phyloP scores from a whole-genome alignment of 2,329 filamentous ascomycete species.

The Alternaria rosae region DNA sequence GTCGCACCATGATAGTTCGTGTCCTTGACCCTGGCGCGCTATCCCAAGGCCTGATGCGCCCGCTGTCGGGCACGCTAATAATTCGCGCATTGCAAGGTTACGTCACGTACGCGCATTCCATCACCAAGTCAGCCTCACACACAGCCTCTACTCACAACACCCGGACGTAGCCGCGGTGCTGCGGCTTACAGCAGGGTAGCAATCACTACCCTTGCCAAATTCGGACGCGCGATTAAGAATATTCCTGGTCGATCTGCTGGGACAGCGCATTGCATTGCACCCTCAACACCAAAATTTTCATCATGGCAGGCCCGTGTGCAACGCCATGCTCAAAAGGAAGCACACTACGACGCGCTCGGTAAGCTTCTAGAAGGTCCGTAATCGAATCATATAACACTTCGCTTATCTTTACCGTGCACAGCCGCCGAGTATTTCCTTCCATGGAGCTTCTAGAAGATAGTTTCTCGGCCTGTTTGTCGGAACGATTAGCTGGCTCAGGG shows the following conservation, averaged over 20 bases:
- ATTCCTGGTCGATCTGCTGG: background rate
- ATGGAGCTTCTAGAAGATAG: conserved; percentile 12
- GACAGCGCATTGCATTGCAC: background rate
- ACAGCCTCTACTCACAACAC: background rate
- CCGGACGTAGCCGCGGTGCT: conserved; percentile 4
- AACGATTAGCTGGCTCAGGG: background rate
- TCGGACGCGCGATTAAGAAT: background rate
- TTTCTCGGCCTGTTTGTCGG: conserved; percentile 6
- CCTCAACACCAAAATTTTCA: conserved; percentile 2
- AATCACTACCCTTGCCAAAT: background rate
- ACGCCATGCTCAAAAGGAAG: background rate
- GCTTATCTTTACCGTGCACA: background rate
- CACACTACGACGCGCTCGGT: background rate
- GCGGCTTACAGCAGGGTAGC: background rate
- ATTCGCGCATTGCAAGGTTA: background rate
- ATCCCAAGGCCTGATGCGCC: background rate
- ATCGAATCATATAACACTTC: conserved; percentile 4
- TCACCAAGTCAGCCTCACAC: background rate
- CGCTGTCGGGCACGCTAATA: background rate
- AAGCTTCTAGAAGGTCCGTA: conserved; percentile 4
- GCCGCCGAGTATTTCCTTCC: conserved; percentile 8
- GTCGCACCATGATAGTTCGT: background rate
- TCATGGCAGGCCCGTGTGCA: background rate
- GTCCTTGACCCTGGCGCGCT: background rate
- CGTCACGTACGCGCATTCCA: conserved; percentile 1